Evolutionary conservation across 2,329 filamentous ascomycete species (phyloP), one percentile per base, ranked within the genome.

Genomic region (Seiridium cupressi): DNA sequence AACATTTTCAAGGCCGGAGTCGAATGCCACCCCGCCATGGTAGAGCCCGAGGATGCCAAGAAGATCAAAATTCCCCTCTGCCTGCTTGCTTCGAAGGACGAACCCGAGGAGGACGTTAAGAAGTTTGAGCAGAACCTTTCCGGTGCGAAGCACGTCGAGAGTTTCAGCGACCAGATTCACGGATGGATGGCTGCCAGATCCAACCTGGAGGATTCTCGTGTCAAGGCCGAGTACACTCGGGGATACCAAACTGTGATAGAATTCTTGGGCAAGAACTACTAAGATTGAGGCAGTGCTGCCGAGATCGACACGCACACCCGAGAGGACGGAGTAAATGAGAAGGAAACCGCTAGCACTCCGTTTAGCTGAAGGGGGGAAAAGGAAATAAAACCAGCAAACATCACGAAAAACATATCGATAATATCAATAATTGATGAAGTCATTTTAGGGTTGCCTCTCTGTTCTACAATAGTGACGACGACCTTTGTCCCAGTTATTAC

Each of bases 181-280:
- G 89, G 89, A 49, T 91, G 88, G 87, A 91, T 91, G 89, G 86
- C 85, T 1, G 88, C 89, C 1, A 82, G 88, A 34, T 79, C 83
- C 0, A 76, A 90, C 68, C 75, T 91, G 36, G 77, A 79, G 40
- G 77, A 88, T 51, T 74, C 79, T 54, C 80, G 79, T 47, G 82
- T 86, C 69, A 84, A 82, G 72, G 81, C 83, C 64, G 88, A 88
- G 75, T 88, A 87, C 63, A 77, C 79, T 51, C 81, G 87, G 51
- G 86, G 84, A 3, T 89, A 86, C 74, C 79, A 84, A 77, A 82
- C 79, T 13, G 76, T 88, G 26, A 68, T 88, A 46, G 73, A 78
- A 51, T 89, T 89, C 74, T 84, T 88, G 63, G 73, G 74, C 54
- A 79, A 86, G 74, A 74, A 87, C 68, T 40, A 71, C 35, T 73